These are phyloP conservation scores for Amniculicola lignicola DNA, from an alignment of 495 filamentous ascomycete genomes.

Conservation along the genomic window DNA sequence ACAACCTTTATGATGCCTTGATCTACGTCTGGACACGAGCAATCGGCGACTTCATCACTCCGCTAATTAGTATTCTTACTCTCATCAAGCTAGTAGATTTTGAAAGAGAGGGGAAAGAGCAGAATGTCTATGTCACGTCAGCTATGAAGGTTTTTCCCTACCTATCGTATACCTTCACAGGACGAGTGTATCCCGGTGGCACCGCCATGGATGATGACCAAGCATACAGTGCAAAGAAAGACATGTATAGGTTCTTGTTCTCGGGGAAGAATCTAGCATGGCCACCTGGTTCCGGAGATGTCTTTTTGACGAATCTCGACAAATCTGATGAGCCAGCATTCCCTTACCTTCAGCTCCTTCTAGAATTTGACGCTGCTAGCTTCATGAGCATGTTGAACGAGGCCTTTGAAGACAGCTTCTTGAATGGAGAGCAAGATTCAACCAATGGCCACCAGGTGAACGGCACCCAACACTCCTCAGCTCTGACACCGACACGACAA, in stretches of 20 bases:
- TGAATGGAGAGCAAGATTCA: conserved; percentile 70
- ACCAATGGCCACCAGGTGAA: conserved; percentile 42
- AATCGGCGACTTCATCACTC: conserved; percentile 82
- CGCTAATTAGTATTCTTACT: conserved; percentile 77
- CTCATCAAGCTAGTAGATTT: conserved; percentile 60
- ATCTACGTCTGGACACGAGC: conserved; percentile 97
- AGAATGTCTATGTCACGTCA: conserved; percentile 51
- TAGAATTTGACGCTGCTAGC: conserved; percentile 84
- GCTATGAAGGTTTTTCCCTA: conserved; percentile 94
- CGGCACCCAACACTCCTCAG: conserved; percentile 16
- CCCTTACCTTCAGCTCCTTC: conserved; percentile 75
- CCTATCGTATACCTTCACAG: conserved; percentile 86
- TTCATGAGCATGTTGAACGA: conserved; percentile 95
- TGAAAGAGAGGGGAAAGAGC: conserved; percentile 48
- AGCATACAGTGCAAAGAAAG: conserved; percentile 71
- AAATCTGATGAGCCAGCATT: conserved; percentile 63
- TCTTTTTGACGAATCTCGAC: conserved; percentile 52
- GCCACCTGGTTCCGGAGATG: conserved; percentile 55
- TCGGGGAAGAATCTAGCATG: conserved; percentile 70
- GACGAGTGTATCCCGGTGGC: conserved; percentile 85
- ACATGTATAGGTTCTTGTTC: conserved; percentile 89
- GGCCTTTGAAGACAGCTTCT: conserved; percentile 91
- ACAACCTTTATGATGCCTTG: conserved; percentile 89
- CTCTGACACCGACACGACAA: conserved; percentile 76
- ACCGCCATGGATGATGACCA: conserved; percentile 64